phyloP scores from a whole-genome alignment of 768 basidiomycete species.

The Russula ochroleuca region DNA sequence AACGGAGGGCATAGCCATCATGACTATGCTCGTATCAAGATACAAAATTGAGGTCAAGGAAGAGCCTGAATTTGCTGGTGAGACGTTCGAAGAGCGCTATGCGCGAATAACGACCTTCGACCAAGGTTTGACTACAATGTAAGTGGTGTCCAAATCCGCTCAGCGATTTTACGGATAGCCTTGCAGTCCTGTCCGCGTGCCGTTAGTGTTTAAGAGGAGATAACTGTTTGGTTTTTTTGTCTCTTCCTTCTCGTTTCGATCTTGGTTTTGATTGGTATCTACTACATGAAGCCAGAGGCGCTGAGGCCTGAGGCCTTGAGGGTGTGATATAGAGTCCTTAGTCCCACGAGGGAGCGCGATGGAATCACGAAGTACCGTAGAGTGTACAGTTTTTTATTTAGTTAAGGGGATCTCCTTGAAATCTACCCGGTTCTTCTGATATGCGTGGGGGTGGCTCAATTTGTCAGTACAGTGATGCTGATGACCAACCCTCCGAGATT shows the following conservation, averaged over 20 bases:
- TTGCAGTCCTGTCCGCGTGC: neutral
- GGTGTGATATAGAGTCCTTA: too few species aligned
- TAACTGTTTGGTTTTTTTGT: neutral
- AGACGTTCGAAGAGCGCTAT: constrained; percentile 44
- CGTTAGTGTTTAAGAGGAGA: constrained; percentile 5
- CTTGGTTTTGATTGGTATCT: too few species aligned
- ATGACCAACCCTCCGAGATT: too few species aligned
- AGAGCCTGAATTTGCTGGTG: constrained; percentile 43
- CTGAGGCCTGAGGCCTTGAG: too few species aligned
- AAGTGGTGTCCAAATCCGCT: neutral
- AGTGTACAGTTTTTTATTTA: too few species aligned
- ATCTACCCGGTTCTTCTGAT: too few species aligned
- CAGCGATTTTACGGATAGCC: neutral
- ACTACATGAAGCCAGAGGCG: too few species aligned
- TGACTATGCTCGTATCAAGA: constrained; percentile 43
- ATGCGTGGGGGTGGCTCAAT: too few species aligned
- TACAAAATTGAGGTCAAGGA: constrained; percentile 49
- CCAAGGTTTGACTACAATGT: constrained; percentile 14
- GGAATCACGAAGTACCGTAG: too few species aligned
- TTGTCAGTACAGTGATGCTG: too few species aligned
- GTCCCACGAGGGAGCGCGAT: too few species aligned
- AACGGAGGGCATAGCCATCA: constrained; percentile 44
- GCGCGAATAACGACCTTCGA: constrained; percentile 20
- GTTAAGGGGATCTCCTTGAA: too few species aligned
- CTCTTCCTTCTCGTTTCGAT: neutral